phyloP scores from a whole-genome alignment of 2,329 filamentous ascomycete species.

The Neofusicoccum laricinum region DNA sequence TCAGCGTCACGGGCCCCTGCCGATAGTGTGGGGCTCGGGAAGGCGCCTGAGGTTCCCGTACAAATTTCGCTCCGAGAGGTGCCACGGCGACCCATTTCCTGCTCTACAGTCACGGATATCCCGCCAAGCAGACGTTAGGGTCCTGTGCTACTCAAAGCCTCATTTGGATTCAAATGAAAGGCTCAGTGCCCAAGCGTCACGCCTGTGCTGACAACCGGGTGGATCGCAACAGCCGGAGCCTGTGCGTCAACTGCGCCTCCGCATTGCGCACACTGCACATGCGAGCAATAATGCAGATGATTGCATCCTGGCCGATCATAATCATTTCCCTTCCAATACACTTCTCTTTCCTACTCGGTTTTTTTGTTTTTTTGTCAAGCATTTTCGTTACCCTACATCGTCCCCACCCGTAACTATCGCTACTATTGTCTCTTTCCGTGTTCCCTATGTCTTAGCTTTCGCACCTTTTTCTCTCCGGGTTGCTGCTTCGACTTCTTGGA shows the following conservation, averaged over 20 bases:
- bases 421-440: background rate
- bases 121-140: background rate
- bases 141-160: background rate
- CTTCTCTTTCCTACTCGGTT: background rate
- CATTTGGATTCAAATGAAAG: background rate
- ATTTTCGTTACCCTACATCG: background rate
- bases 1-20: background rate
- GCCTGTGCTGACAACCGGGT: background rate
- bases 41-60: background rate
- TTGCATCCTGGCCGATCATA: constrained; percentile 1
- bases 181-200: background rate
- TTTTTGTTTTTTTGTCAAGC: background rate
- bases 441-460: constrained; percentile 7
- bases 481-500: background rate
- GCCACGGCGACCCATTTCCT: background rate
- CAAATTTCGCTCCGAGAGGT: background rate
- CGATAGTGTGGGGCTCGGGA: background rate
- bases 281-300: background rate
- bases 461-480: background rate
- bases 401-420: background rate
- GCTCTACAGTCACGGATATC: background rate
- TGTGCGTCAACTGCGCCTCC: background rate
- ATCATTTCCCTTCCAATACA: background rate
- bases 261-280: background rate
- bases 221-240: background rate